These are phyloP conservation scores for Combretum micranthum DNA, from an alignment of 345 rosid species.

Conservation along the genomic window DNA sequence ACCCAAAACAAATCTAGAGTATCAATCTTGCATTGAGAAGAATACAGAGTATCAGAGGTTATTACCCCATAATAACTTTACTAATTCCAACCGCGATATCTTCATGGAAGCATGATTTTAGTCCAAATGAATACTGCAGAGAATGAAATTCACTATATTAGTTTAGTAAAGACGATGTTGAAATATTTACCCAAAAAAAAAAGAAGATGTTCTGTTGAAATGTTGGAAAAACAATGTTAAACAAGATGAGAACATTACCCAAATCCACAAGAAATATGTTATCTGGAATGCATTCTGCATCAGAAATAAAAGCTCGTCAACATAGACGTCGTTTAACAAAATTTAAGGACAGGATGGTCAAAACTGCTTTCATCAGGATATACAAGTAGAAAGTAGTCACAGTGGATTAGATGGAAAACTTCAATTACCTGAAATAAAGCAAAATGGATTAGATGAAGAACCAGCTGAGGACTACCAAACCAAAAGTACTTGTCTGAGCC, in stretches of 20 bases:
- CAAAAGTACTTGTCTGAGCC: slow-evolving; percentile 88
- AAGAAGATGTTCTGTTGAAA: no score
- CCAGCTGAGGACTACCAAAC: slow-evolving; percentile 65
- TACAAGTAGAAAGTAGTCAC: no score
- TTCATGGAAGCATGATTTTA: slow-evolving; percentile 67
- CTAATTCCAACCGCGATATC: slow-evolving; percentile 41
- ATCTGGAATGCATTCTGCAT: slow-evolving; percentile 97
- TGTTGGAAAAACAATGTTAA: no score
- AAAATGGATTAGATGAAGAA: slow-evolving; percentile 86
- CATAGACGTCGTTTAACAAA: no score
- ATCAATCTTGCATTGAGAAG: not conserved
- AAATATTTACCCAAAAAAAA: no score
- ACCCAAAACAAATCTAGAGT: no score
- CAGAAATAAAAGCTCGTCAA: not conserved
- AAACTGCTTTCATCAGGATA: no score
- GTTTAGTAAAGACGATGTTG: no score
- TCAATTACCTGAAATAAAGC: slow-evolving; percentile 80
- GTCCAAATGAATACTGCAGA: slow-evolving; percentile 67
- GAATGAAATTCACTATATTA: not conserved
- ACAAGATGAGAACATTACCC: slow-evolving; percentile 34
- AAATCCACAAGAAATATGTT: slow-evolving; percentile 92
- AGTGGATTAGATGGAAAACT: no score
- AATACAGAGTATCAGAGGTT: not conserved
- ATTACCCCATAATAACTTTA: slow-evolving; percentile 75
- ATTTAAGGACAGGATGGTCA: no score